These are phyloP conservation scores for Pochonia chlamydosporia DNA, from an alignment of 2,329 filamentous ascomycete species.

Conservation along the genomic window DNA sequence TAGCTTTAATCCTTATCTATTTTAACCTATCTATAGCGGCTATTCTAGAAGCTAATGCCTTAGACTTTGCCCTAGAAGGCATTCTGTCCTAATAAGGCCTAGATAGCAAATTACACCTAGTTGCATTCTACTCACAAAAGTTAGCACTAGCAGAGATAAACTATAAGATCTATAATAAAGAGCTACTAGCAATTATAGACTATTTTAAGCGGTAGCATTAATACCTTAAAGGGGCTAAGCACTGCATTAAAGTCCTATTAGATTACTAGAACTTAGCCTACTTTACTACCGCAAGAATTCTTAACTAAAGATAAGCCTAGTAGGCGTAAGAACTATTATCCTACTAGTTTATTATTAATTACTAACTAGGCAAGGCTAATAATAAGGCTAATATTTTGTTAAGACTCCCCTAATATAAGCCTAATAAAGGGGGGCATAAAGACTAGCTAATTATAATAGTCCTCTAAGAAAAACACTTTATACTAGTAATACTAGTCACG, in stretches of 20 bases:
- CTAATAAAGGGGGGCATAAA: not conserved
- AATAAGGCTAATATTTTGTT: not conserved
- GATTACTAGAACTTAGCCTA: not conserved
- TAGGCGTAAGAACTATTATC: not conserved
- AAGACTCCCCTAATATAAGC: not conserved
- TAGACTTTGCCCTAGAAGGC: not conserved
- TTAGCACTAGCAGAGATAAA: not conserved
- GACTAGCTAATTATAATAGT: not conserved
- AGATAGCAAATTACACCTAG: not conserved
- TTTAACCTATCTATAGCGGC: not conserved
- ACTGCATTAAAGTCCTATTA: not conserved
- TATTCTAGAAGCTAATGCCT: not conserved
- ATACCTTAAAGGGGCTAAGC: not conserved
- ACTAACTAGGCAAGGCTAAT: not conserved
- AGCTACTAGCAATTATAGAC: not conserved
- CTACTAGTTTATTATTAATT: not conserved
- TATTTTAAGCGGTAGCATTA: not conserved
- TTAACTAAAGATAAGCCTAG: not conserved
- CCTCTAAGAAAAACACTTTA: not conserved
- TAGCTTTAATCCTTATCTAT: not conserved
- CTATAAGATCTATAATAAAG: not conserved
- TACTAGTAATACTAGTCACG: not conserved
- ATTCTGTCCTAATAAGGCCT: not conserved
- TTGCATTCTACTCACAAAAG: not conserved
- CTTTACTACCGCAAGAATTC: not conserved